phyloP scores from a whole-genome alignment of 352 stramenopile species.

The Plasmopara viticola region DNA sequence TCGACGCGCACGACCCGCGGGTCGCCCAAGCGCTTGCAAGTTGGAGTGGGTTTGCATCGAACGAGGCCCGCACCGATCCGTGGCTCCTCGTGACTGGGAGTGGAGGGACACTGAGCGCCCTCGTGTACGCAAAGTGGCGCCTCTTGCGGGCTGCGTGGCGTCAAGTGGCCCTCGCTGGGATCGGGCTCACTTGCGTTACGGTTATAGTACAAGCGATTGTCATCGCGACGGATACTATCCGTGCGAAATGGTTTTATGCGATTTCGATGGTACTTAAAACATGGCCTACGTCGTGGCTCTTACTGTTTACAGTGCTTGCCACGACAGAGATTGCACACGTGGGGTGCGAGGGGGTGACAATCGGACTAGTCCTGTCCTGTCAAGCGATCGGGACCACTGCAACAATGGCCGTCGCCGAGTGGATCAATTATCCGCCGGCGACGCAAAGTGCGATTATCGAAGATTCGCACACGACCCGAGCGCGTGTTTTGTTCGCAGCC shows the following conservation, averaged over 20 bases:
- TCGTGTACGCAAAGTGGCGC: constrained; percentile 37
- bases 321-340: constrained; percentile 50
- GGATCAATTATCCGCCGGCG: constrained; percentile 24
- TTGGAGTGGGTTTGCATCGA: constrained; percentile 32
- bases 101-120: constrained; percentile 21
- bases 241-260: constrained; percentile 39
- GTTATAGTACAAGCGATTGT: constrained; percentile 28
- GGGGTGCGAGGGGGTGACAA: constrained; percentile 44
- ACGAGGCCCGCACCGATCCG: constrained; percentile 2
- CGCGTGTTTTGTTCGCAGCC: constrained; percentile 15
- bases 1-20: constrained; percentile 34
- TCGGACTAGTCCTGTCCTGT: constrained; percentile 44
- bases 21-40: constrained; percentile 22
- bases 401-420: constrained; percentile 19
- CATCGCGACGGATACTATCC: constrained; percentile 29
- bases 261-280: constrained; percentile 22
- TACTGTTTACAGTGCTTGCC: constrained; percentile 34
- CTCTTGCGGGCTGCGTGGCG: constrained; percentile 39
- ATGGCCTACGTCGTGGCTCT: constrained; percentile 34
- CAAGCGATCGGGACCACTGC: constrained; percentile 32
- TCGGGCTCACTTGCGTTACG: constrained; percentile 22
- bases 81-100: constrained; percentile 26
- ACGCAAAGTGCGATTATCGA: constrained; percentile 19
- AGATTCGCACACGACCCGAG: constrained; percentile 23
- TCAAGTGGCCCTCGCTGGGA: constrained; percentile 24